Percentiles rank a stretch among this genome's conserved stretches.
These are phyloP conservation scores for Podospora tetraspora DNA, from an alignment of 495 filamentous ascomycete genomes.

Conservation along the genomic window DNA sequence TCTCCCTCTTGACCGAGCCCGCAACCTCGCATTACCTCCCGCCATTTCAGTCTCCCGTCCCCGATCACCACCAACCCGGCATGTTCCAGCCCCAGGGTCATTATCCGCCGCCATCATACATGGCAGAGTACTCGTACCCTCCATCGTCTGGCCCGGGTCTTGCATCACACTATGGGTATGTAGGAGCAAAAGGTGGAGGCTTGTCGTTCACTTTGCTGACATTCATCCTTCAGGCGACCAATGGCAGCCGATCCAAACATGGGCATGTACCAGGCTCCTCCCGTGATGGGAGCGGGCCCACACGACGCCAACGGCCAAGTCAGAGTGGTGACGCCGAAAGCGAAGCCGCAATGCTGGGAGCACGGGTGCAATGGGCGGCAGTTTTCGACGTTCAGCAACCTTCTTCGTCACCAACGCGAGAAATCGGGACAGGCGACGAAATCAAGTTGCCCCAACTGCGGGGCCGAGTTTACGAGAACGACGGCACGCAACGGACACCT, in stretches of 20 bases:
- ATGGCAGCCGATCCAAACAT: constrained; percentile 37
- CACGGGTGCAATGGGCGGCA: constrained; percentile 91
- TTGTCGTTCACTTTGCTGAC: neutral
- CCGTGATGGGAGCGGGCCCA: constrained; percentile 24
- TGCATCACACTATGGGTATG: constrained; percentile 44
- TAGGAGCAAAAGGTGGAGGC: neutral
- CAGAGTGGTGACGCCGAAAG: constrained; percentile 66
- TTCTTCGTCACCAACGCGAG: constrained; percentile 87
- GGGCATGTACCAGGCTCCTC: constrained; percentile 39
- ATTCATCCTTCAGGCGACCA: constrained; percentile 23
- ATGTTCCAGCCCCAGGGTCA: constrained; percentile 28
- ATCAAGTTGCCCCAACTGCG: constrained; percentile 79
- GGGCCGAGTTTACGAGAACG: constrained; percentile 85
- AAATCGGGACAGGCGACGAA: constrained; percentile 85
- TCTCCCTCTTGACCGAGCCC: constrained; percentile 43
- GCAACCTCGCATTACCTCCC: constrained; percentile 38
- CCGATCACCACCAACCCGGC: constrained; percentile 34
- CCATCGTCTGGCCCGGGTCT: constrained; percentile 35
- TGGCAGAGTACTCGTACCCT: constrained; percentile 38
- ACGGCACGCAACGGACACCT: constrained; percentile 88
- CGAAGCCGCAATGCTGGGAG: constrained; percentile 92
- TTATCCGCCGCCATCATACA: constrained; percentile 29
- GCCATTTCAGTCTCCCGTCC: constrained; percentile 40
- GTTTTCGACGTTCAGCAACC: constrained; percentile 93
- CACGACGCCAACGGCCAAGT: constrained; percentile 47